Evolutionary conservation across 768 basidiomycete genomes (phyloP), one percentile per base, ranked within the genome.

Genomic region (Tremella mesenterica): DNA sequence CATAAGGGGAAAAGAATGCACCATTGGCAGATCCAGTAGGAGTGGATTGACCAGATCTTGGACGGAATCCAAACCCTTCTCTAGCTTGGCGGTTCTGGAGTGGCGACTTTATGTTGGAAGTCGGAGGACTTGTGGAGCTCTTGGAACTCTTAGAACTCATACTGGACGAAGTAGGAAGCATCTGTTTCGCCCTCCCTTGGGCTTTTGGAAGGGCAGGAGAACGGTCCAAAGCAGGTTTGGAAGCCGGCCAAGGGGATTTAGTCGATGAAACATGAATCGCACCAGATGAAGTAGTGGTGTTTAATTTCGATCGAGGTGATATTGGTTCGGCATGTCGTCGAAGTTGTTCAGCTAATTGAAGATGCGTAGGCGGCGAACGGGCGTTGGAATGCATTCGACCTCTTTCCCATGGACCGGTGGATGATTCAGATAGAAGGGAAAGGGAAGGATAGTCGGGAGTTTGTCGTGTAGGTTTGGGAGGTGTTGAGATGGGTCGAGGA

Each of bases 41-140:
- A 9, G 84, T 85, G 38, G 80, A 79, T 38, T 79, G 67, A 3
- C 84, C 85, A 8, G 86, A 89, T 29, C 79, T 73, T 14, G 80
- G 76, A 10, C 85, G 81, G 73, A 89, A 89, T 50, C 88, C 88
- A 73, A 88, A 88, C 48, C 85, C 88, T 48, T 90, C 88, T 50
- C 79, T 79, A 18, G 56, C 53, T 31, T 61, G 59, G 26, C 72
- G 57, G 25, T 61, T 48, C 26, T 63, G 31, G 31, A 13, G 13
- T 23, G 10, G 43, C 23, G 29, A 13, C 13, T 47, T 14, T 13
- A 47, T 47, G 13, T 47, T 33, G 6, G 53, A 29, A 30, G 28
- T 27, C 8, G 2, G 39, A n/a, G n/a, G n/a, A n/a, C n/a, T n/a
- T n/a, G n/a, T n/a, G n/a, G n/a, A n/a, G n/a, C n/a, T n/a, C n/a